These are phyloP conservation scores for Aspergillus sclerotialis DNA, from an alignment of 2,329 filamentous ascomycete species.

Conservation along the genomic window DNA sequence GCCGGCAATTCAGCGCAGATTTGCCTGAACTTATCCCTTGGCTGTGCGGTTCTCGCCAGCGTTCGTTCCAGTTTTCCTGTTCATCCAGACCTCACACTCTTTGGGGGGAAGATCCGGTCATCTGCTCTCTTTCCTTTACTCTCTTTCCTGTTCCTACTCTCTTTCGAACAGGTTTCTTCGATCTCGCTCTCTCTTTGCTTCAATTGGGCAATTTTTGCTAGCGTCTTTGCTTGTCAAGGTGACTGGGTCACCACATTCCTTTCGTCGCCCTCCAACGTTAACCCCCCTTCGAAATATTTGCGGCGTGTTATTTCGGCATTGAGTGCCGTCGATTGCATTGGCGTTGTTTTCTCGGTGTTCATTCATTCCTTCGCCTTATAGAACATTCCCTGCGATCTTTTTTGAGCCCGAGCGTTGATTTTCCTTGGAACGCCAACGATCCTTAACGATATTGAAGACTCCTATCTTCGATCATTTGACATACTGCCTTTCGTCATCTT, in stretches of 20 bases:
- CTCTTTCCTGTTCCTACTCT: background rate
- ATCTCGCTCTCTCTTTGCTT: background rate
- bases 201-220: background rate
- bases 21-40: background rate
- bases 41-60: background rate
- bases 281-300: background rate
- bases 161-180: background rate
- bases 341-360: background rate
- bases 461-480: background rate
- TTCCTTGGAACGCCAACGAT: background rate
- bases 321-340: background rate
- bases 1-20: background rate
- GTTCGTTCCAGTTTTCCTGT: background rate
- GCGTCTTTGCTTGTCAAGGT: background rate
- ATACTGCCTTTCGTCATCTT: slow-evolving; percentile 8
- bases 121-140: background rate
- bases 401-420: background rate
- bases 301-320: background rate
- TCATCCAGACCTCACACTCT: background rate
- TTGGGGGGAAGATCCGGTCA: background rate
- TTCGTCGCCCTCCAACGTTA: background rate
- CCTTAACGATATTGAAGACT: background rate
- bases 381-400: background rate
- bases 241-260: background rate
- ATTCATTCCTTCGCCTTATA: background rate